Percentiles rank a stretch among this genome's conserved stretches.
These are phyloP conservation scores for Lonicera japonica DNA, from an alignment of 129 eudicot genomes.

Conservation along the genomic window DNA sequence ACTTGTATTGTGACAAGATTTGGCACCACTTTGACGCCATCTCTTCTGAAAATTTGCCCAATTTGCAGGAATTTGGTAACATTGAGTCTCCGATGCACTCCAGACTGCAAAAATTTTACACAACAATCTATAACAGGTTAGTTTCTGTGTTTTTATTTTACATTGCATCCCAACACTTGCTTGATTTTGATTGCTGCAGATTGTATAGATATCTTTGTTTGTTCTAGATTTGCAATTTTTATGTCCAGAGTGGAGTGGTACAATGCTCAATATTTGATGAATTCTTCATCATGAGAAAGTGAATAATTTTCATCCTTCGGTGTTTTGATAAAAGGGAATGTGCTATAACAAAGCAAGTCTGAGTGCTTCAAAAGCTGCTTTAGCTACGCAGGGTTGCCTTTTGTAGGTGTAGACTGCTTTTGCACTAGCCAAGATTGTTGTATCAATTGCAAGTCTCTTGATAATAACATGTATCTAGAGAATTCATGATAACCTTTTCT, in stretches of 20 bases:
- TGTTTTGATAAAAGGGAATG: too few species aligned
- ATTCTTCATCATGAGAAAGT: too few species aligned
- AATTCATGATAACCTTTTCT: neutral
- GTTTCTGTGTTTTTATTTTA: constrained; percentile 2
- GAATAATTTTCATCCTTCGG: too few species aligned
- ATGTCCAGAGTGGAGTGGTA: too few species aligned
- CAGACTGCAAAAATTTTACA: constrained; percentile 73
- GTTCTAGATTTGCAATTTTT: neutral
- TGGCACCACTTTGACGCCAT: neutral
- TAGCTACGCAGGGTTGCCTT: too few species aligned
- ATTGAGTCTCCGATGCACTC: constrained; percentile 89
- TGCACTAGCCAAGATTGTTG: too few species aligned
- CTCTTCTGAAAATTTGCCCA: neutral
- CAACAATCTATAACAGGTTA: constrained; percentile 80
- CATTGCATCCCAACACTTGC: neutral
- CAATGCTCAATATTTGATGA: too few species aligned
- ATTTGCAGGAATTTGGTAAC: constrained; percentile 89
- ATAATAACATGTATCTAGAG: too few species aligned
- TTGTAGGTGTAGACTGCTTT: too few species aligned
- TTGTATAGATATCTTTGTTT: neutral
- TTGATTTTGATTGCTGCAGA: neutral
- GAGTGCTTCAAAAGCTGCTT: too few species aligned
- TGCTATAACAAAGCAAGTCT: too few species aligned
- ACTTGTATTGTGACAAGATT: neutral
- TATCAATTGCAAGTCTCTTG: too few species aligned